Base-by-base conservation (phyloP, 2,329 filamentous ascomycete species). In the Phyllosticta ampelicida region DNA sequence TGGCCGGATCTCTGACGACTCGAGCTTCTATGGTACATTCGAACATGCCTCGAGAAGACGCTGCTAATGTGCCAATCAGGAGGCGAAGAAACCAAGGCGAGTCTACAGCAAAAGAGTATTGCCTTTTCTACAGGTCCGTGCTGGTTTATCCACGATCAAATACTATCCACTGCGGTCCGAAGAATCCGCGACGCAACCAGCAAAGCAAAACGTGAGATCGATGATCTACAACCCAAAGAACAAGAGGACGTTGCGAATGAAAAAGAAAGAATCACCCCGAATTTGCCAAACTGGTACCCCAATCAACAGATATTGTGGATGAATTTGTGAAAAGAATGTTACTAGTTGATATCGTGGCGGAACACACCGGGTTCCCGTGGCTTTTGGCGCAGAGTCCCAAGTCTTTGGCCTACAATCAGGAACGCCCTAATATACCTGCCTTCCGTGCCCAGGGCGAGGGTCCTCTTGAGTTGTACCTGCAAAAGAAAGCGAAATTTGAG, bases 381-480 rank as follows among this genome's bases (percentile, higher is more conserved):
- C 89, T 95, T 53, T 90, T 80, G 74, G 80, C 87, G 49, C 80
- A 78, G 55, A 89, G 89, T 68, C 86, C 86, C 0, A 79, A 80
- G 63, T 65, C 20, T 55, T 75, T 26, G 74, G 58, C 73, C 76
- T 60, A 44, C 60, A 62, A 26, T 60, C 63, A 53, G 60, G 55
- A 29, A 51, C 49, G 13, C 54, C 30, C 20, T 5, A 75, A 81
- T 48, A 65, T 81, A 1, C 61, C 67, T 0, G 70, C 75, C 0
- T 81, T 89, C 44, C 72, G 76, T 2, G 69, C 78, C 20, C 78
- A 77, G 16, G 86, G 83, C 0, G 70, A 69, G 49, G 75, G 80
- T 1, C 77, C 87, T 16, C 75, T 85, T 0, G 69, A 78, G 2
- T 71, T 71, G 1, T 80, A 80, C 58, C 72, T 71, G 0, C 66